Evolutionary conservation across 2,329 filamentous ascomycete species (phyloP).

Genomic region (Colletotrichum cordylinicola): DNA sequence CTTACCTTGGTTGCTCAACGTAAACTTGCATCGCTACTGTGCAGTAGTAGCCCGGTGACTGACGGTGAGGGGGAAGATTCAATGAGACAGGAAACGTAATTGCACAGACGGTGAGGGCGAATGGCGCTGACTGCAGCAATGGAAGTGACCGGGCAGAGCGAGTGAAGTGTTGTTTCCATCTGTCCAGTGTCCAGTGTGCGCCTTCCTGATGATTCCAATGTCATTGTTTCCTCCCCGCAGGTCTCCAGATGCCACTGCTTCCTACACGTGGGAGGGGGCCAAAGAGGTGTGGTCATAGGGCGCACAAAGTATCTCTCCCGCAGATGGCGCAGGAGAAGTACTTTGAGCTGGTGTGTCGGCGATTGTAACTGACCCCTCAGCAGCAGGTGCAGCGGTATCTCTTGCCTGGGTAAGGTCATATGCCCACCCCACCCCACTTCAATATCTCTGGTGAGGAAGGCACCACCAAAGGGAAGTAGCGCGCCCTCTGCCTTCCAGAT

Average conservation of each 20-base stretch:
- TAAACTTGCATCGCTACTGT: neutral
- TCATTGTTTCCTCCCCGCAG: conserved; percentile 1
- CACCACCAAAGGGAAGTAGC: neutral
- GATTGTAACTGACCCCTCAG: neutral
- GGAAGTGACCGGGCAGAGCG: neutral
- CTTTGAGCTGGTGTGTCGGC: neutral
- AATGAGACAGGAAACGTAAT: neutral
- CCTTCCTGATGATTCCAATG: neutral
- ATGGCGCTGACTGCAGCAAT: neutral
- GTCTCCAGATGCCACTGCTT: conserved; percentile 12
- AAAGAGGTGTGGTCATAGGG: neutral
- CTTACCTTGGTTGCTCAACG: neutral
- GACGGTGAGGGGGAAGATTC: neutral
- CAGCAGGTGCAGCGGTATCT: neutral
- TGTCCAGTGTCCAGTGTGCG: neutral
- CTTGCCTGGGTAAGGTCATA: neutral
- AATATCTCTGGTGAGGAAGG: neutral
- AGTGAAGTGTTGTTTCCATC: neutral
- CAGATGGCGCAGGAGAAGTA: neutral
- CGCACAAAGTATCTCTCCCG: neutral
- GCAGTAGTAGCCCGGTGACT: neutral
- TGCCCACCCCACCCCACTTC: neutral
- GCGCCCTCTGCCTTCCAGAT: neutral
- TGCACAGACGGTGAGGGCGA: neutral
- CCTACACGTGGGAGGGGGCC: conserved; percentile 9